Conservation (phyloP, 169 alveolate genomes). For the Plasmodium fragile region DNA sequence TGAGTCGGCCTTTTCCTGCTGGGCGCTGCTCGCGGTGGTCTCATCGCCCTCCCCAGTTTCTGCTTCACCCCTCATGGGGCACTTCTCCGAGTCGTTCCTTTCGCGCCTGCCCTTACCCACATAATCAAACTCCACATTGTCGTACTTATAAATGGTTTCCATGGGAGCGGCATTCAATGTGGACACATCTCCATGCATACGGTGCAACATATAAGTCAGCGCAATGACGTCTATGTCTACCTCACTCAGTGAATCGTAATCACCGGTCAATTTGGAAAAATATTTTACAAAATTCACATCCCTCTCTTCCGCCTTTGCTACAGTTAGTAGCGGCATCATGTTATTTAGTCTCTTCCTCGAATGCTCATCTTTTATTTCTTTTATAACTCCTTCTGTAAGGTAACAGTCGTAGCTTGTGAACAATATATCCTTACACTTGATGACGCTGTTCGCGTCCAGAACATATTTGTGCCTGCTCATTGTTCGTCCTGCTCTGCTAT, state of each 20-base stretch:
- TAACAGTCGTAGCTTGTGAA: constrained; percentile 48
- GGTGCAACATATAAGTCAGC: constrained; percentile 85
- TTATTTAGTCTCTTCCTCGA: constrained; percentile 41
- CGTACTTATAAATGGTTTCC: constrained; percentile 66
- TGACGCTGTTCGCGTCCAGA: constrained; percentile 58
- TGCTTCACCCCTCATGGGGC: neutral
- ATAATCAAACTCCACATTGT: constrained; percentile 53
- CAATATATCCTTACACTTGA: constrained; percentile 58
- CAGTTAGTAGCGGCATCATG: constrained; percentile 65
- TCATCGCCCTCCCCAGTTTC: neutral
- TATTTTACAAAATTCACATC: constrained; percentile 86
- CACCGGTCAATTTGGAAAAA: constrained; percentile 92
- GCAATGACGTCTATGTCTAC: constrained; percentile 91
- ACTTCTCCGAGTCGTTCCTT: neutral
- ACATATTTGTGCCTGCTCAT: constrained; percentile 37
- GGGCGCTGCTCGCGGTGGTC: neutral
- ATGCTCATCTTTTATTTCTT: constrained; percentile 72
- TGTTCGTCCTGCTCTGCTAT: neutral
- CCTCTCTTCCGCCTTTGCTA: constrained; percentile 83
- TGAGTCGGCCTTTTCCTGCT: neutral
- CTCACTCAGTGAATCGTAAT: constrained; percentile 86
- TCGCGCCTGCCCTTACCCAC: neutral
- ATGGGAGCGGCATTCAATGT: constrained; percentile 75
- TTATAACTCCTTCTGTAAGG: constrained; percentile 74
- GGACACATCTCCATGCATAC: constrained; percentile 86